A percentile compares a stretch with the other conserved stretches of the same genome.
Conservation (phyloP, 768 basidiomycete genomes). For the Boletellus ananas region DNA sequence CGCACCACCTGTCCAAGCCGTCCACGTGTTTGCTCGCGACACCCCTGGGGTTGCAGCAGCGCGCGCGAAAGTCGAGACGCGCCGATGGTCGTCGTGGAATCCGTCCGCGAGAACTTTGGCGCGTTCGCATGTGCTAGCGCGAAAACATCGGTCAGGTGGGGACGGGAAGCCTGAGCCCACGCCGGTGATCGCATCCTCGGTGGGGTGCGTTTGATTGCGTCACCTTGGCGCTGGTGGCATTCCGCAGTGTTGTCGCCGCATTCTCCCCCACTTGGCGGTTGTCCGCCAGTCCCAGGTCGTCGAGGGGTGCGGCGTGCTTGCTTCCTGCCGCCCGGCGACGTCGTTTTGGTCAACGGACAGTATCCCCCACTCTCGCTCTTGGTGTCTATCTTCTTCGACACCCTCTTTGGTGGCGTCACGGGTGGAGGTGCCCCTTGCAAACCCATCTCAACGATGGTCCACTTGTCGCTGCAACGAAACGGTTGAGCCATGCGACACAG, state of each 20-base stretch:
- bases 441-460: constrained; percentile 26
- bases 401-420: constrained; percentile 10
- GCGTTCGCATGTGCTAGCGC: constrained; percentile 6
- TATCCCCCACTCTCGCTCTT: not conserved
- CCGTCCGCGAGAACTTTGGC: not conserved
- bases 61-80: not conserved
- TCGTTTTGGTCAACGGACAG: not conserved
- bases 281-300: not conserved
- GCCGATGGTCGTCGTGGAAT: not conserved
- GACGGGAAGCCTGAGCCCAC: constrained; percentile 5
- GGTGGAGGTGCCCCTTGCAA: constrained; percentile 7
- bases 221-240: not conserved
- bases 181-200: not conserved
- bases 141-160: constrained; percentile 16
- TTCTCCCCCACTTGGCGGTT: not conserved
- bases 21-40: constrained; percentile 6
- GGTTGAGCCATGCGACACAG: not conserved
- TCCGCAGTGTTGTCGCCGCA: not conserved
- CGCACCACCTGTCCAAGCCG: constrained; percentile 22
- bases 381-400: not conserved
- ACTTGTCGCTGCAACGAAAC: constrained; percentile 23
- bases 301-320: not conserved
- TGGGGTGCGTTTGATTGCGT: not conserved
- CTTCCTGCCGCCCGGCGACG: not conserved
- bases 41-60: not conserved